A percentile compares a stretch with the other conserved stretches of the same genome.
Evolutionary conservation across 495 filamentous ascomycete species (phyloP).

Genomic region (Tuber microsphaerosporum): DNA sequence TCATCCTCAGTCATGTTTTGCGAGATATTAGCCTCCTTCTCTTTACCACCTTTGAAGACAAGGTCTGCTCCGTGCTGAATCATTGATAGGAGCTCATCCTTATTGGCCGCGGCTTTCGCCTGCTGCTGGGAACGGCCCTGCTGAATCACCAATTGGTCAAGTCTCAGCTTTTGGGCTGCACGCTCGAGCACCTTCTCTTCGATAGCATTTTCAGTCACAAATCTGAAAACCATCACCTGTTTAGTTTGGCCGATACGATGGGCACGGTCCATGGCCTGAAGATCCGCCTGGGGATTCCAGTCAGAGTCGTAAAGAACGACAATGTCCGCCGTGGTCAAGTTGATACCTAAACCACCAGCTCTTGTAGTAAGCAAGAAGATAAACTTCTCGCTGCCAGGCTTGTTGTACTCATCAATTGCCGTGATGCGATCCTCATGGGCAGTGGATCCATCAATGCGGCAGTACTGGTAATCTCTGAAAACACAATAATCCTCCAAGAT

Average conservation of each 20-base stretch:
- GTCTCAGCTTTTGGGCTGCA: constrained; percentile 90
- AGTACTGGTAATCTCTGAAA: constrained; percentile 89
- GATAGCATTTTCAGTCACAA: constrained; percentile 95
- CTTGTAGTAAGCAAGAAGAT: constrained; percentile 95
- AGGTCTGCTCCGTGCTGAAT: constrained; percentile 98
- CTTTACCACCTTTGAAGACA: constrained; percentile 64
- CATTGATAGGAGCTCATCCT: constrained; percentile 94
- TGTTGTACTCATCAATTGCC: constrained; percentile 98
- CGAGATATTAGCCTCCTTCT: constrained; percentile 38
- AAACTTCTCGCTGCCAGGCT: constrained; percentile 88
- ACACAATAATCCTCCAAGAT: constrained; percentile 98
- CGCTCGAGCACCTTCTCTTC: constrained; percentile 98
- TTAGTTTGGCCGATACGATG: constrained; percentile 99
- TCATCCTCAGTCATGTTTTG: constrained; percentile 72
- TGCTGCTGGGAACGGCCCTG: constrained; percentile 93
- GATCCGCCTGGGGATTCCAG: constrained; percentile 97
- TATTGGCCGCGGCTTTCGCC: constrained; percentile 74
- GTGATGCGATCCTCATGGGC: constrained; percentile 97
- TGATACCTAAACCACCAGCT: constrained; percentile 96
- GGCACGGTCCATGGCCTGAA: constrained; percentile 97
- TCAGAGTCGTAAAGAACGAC: constrained; percentile 98
- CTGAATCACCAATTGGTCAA: constrained; percentile 98
- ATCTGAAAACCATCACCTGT: constrained; percentile 91
- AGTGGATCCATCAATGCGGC: constrained; percentile 93
- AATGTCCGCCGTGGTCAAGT: constrained; percentile 90